These are phyloP conservation scores for Amanita phalloides DNA, from an alignment of 768 basidiomycete genomes.

Conservation along the genomic window DNA sequence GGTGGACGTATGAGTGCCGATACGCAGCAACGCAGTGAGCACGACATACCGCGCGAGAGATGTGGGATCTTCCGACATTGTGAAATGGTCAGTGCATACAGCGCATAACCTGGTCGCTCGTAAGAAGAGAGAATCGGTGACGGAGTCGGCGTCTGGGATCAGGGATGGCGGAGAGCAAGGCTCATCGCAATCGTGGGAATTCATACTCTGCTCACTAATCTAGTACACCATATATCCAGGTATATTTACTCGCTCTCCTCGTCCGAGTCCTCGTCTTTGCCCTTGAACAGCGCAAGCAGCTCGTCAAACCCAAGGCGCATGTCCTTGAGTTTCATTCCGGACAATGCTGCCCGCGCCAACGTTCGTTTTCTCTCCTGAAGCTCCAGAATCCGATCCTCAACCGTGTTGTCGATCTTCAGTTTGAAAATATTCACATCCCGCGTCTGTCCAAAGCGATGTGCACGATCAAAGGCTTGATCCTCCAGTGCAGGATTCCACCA, in stretches of 20 bases:
- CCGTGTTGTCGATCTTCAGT: conserved; percentile 76
- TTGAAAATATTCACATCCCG: conserved; percentile 84
- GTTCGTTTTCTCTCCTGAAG: conserved; percentile 91
- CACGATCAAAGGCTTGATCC: conserved; percentile 92
- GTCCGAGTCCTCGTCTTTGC: conserved; percentile 37
- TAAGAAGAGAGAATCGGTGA: not conserved
- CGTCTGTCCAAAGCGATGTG: conserved; percentile 84
- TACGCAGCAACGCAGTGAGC: conserved; percentile 3
- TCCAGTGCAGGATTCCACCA: conserved; percentile 95
- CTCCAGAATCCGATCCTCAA: conserved; percentile 83
- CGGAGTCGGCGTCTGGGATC: conserved; percentile 3
- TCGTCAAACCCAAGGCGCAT: conserved; percentile 80
- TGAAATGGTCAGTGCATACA: conserved; percentile 13
- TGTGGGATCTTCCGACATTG: conserved; percentile 35
- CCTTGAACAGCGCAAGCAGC: conserved; percentile 69
- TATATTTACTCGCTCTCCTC: conserved; percentile 18
- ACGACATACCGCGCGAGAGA: conserved; percentile 31
- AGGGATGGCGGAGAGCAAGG: not conserved
- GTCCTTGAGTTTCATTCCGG: conserved; percentile 82
- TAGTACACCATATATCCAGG: too few species aligned
- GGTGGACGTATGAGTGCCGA: not conserved
- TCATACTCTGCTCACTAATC: not conserved
- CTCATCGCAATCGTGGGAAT: conserved; percentile 5
- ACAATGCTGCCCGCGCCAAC: conserved; percentile 73
- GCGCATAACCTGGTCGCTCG: conserved; percentile 21